Percentiles rank a stretch among this genome's conserved stretches.
Conservation (phyloP, 441 rosid species). For the Populus hybrid region DNA sequence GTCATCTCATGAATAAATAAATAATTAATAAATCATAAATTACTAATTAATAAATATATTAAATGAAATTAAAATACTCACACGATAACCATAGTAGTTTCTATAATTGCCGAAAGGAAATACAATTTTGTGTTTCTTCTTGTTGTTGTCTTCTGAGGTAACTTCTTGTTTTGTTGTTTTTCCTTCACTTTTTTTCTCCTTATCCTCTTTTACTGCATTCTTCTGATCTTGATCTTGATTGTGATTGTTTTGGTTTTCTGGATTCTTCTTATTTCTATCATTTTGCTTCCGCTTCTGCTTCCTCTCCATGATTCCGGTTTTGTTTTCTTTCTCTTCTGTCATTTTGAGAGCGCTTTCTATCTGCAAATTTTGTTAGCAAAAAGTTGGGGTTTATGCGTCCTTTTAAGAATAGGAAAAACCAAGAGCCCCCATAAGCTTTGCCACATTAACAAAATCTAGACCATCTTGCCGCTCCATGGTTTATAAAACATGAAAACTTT, state of each 20-base stretch:
- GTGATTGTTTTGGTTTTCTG: background rate
- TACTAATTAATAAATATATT: background rate
- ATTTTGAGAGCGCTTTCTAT: background rate
- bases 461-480: background rate
- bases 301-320: background rate
- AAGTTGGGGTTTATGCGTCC: background rate
- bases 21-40: no score
- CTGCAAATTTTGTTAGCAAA: background rate
- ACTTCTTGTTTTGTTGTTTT: slow-evolving; percentile 11
- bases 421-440: background rate
- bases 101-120: slow-evolving; percentile 80
- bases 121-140: slow-evolving; percentile 48
- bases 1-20: slow-evolving; percentile 3
- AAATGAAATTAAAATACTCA: slow-evolving; percentile 13
- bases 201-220: slow-evolving; percentile 9
- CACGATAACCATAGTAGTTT: slow-evolving; percentile 88
- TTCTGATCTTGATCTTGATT: background rate
- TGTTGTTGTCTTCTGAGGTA: slow-evolving; percentile 16
- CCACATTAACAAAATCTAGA: background rate
- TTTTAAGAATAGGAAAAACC: background rate
- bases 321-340: background rate
- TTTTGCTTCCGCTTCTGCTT: slow-evolving; percentile 23
- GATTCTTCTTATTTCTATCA: background rate
- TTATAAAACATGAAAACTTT: background rate
- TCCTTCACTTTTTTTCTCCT: slow-evolving; percentile 11